Conservation (phyloP, 2,329 filamentous ascomycete species). For the Colletotrichum phormii region DNA sequence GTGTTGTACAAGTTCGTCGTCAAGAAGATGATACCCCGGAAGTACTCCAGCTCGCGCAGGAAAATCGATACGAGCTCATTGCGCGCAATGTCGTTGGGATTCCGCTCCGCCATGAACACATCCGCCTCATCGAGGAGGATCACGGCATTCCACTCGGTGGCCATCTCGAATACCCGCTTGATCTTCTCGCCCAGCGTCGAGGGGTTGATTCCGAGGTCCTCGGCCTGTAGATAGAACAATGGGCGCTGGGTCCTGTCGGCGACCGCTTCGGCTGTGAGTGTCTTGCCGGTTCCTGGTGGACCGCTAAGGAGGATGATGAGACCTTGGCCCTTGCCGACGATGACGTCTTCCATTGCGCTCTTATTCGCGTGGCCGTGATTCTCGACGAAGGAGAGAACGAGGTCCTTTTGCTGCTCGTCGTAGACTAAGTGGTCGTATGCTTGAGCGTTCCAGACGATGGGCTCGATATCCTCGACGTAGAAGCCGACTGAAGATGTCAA, state of each 20-base stretch:
- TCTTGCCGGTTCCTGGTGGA: slow-evolving; percentile 60
- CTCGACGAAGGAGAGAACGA: slow-evolving; percentile 60
- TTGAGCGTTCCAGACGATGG: slow-evolving; percentile 57
- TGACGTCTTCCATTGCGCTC: slow-evolving; percentile 51
- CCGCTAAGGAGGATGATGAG: slow-evolving; percentile 59
- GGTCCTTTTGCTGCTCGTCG: slow-evolving; percentile 58
- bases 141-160: slow-evolving; percentile 62
- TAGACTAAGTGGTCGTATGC: slow-evolving; percentile 61
- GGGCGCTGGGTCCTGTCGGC: slow-evolving; percentile 56
- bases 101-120: slow-evolving; percentile 62
- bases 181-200: slow-evolving; percentile 59
- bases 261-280: slow-evolving; percentile 56
- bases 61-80: slow-evolving; percentile 63
- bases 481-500: slow-evolving; percentile 42
- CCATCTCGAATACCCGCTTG: slow-evolving; percentile 58
- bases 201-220: slow-evolving; percentile 59
- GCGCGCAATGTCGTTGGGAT: slow-evolving; percentile 56
- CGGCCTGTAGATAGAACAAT: slow-evolving; percentile 58
- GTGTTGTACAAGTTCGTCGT: slow-evolving; percentile 56
- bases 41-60: slow-evolving; percentile 59
- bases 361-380: slow-evolving; percentile 47
- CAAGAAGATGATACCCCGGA: slow-evolving; percentile 57
- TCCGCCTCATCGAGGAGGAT: slow-evolving; percentile 66
- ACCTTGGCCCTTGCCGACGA: slow-evolving; percentile 55
- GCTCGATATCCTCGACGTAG: slow-evolving; percentile 54